Evolutionary conservation across 2,329 filamentous ascomycete species (phyloP), one percentile per base, ranked within the genome.

Genomic region (Fusarium irregulare): DNA sequence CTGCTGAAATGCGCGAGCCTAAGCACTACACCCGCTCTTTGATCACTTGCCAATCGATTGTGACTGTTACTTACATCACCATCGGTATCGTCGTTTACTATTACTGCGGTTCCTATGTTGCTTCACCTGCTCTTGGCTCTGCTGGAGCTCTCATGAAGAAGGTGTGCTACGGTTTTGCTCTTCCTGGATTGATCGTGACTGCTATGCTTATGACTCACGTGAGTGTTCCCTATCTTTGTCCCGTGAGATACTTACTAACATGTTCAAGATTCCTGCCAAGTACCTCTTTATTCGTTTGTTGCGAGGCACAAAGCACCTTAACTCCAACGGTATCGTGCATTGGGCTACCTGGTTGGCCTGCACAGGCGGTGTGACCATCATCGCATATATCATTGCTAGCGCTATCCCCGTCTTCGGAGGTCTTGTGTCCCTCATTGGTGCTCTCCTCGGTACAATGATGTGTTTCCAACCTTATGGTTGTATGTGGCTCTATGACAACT

Each of bases 121-220:
- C 83, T 0, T 83, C 82, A 0, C 83, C 83, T 0, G 81, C 83
- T 3, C 77, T 85, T 2, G 83, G 82, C 2, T 83, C 81, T 21
- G 83, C 82, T 1, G 83, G 83, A 1, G 9, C 49, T 0, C 56
- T 73, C 1, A 76, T 83, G 57, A 84, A 85, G 75, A 84, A 81
- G 62, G 74, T 84, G 12, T 77, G 76, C 51, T 85, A 85, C 51
- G 83, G 82, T 3, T 56, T 78, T 8, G 75, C 76, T 14, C 56
- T 78, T 0, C 76, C 76, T 2, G 77, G 77, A 9, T 62, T 78
- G 12, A 56, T 77, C 13, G 75, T 76, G 66, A 73, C 23, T 66
- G 69, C 10, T 42, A 71, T 48, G 66, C 77, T 20, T 55, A 74
- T 44, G 63, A 67, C 65, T 9, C 76, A 78, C 42, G 76, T 78